Conservation (phyloP, 768 basidiomycete genomes). For the Mycena crocata region DNA sequence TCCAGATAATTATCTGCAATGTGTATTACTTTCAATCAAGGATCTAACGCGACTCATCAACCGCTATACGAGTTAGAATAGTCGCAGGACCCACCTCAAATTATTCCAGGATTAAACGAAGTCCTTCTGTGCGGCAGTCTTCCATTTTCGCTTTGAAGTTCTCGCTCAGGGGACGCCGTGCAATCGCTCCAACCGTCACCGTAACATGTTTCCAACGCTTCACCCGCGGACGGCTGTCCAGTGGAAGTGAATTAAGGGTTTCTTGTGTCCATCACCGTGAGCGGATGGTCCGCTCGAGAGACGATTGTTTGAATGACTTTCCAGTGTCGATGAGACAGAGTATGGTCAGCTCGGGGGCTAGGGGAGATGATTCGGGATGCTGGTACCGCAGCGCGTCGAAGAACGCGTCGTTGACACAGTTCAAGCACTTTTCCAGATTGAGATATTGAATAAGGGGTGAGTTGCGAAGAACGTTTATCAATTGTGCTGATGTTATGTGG, state of each 20-base stretch:
- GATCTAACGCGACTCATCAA: neutral
- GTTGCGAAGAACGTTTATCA: neutral
- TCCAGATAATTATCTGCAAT: too few species aligned
- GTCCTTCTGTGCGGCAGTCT: neutral
- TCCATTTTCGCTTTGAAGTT: neutral
- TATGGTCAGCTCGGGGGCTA: neutral
- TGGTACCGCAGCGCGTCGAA: neutral
- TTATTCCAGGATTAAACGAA: neutral
- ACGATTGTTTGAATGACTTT: neutral
- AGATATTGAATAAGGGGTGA: neutral
- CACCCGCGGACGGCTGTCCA: neutral
- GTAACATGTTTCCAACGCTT: neutral
- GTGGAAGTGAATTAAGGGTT: neutral
- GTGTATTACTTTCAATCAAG: too few species aligned
- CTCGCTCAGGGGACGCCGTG: neutral
- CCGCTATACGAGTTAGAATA: neutral
- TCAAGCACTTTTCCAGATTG: neutral
- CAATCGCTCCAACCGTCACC: neutral
- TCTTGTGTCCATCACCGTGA: constrained; percentile 11
- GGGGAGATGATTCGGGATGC: neutral
- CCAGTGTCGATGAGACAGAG: neutral
- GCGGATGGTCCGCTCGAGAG: neutral
- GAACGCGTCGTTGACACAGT: neutral
- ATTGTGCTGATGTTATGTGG: neutral
- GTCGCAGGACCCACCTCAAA: neutral